Evolutionary conservation across 2,329 filamentous ascomycete species (phyloP), one percentile per base, ranked within the genome.

Genomic region (Neofusicoccum cordaticola): DNA sequence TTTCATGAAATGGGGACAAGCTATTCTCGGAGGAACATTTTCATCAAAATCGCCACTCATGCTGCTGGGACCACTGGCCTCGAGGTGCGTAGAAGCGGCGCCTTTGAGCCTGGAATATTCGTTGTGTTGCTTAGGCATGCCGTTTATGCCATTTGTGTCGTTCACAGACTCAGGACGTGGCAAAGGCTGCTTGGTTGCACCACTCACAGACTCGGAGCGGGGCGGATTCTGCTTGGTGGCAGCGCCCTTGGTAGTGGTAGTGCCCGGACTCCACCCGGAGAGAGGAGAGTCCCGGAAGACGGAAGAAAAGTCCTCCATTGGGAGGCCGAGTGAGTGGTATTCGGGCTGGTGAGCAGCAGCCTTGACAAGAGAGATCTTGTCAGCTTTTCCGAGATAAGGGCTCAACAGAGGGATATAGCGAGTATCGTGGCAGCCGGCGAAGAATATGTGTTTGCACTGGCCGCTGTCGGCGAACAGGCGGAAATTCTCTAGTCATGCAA

Each of bases 381-480:
- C 79, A 7, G 75, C 72, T 65, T 81, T 79, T 48, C 81, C 82
- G 48, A 75, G 77, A 69, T 84, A 84, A 7, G 83, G 83, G 4
- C 80, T 83, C 31, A 89, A 76, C 53, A 87, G 80, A 7, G 84
- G 81, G 51, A 87, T 74, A 70, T 88, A 88, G 58, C 83, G 82
- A 27, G 79, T 79, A 68, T 89, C 85, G 68, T 88, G 86, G 69
- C 86, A 89, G 44, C 83, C 86, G 4, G 85, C 87, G 65, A 88
- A 85, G 70, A 85, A 85, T 41, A 90, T 86, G 71, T 88, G 86
- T 68, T 85, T 86, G 77, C 87, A 90, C 69, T 88, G 84, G 3
- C 80, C 75, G 68, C 85, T 86, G 51, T 87, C 83, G 39, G 80
- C 82, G 66, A 86, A 87, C 1, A 87, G 77, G 4, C 79, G 77